Conservation (phyloP, 768 basidiomycete genomes). For the Panaeolus cyanescens region DNA sequence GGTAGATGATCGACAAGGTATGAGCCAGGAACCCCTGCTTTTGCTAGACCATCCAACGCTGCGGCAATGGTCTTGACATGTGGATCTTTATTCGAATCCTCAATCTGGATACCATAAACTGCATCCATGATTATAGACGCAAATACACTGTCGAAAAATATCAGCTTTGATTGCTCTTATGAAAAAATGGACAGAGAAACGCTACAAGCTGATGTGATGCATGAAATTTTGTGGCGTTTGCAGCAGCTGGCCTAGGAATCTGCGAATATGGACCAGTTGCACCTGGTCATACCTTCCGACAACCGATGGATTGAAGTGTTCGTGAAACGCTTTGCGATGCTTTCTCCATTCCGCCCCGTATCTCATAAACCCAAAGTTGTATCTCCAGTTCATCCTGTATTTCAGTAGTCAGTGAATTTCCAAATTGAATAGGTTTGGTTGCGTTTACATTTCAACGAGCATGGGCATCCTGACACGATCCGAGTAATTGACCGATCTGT, state of each 20-base stretch:
- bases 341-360: conserved; percentile 46
- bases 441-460: conserved; percentile 49
- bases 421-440: neutral
- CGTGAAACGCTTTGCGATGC: conserved; percentile 54
- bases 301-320: conserved; percentile 47
- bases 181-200: neutral
- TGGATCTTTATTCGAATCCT: conserved; percentile 30
- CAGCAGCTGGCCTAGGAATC: conserved; percentile 45
- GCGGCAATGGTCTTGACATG: conserved; percentile 23
- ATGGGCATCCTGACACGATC: conserved; percentile 48
- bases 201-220: conserved; percentile 53
- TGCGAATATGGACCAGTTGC: conserved; percentile 44
- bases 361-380: conserved; percentile 58
- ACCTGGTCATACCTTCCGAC: conserved; percentile 43
- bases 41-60: conserved; percentile 17
- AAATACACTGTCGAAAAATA: conserved; percentile 10
- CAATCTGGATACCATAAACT: conserved; percentile 31
- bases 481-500: conserved; percentile 56
- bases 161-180: conserved; percentile 13
- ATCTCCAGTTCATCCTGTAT: conserved; percentile 40
- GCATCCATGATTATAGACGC: conserved; percentile 25
- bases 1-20: conserved; percentile 33
- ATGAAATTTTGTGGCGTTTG: conserved; percentile 43
- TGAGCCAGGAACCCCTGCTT: conserved; percentile 24
- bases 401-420: neutral